Evolutionary conservation across 2,329 filamentous ascomycete species (phyloP).

Genomic region (Colletotrichum magnum): DNA sequence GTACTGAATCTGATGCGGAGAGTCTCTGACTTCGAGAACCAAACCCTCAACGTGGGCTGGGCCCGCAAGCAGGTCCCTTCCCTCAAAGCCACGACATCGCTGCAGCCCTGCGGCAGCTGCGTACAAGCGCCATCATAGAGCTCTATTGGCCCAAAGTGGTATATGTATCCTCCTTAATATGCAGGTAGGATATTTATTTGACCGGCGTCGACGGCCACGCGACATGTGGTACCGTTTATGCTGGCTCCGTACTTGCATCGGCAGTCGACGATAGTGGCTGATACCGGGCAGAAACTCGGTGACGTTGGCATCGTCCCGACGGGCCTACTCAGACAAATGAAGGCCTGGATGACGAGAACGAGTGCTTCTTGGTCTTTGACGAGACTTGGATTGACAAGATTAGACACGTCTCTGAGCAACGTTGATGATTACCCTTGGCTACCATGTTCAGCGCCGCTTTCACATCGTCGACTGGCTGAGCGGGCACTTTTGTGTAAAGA

Average conservation of each 20-base stretch:
- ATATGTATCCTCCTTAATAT: conserved; percentile 46
- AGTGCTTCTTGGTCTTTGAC: conserved; percentile 77
- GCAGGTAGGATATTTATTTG: background rate
- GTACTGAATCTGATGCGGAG: conserved; percentile 79
- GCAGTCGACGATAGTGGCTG: conserved; percentile 74
- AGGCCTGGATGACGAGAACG: conserved; percentile 75
- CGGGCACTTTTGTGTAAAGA: conserved; percentile 42
- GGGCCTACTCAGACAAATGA: conserved; percentile 75
- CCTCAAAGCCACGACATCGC: conserved; percentile 76
- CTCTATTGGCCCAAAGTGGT: conserved; percentile 79
- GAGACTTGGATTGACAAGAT: conserved; percentile 76
- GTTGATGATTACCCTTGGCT: background rate
- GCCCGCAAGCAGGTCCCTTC: conserved; percentile 74
- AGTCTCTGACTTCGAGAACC: conserved; percentile 77
- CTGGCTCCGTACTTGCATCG: conserved; percentile 69
- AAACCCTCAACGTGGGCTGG: conserved; percentile 75
- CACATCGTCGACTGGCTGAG: conserved; percentile 77
- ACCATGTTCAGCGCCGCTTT: conserved; percentile 72
- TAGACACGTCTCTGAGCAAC: conserved; percentile 54
- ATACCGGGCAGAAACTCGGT: conserved; percentile 69
- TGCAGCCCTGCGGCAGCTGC: conserved; percentile 77
- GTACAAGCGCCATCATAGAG: conserved; percentile 75
- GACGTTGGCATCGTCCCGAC: conserved; percentile 79
- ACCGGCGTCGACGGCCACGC: conserved; percentile 57
- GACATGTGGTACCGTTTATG: conserved; percentile 76